Evolutionary conservation across 2,329 filamentous ascomycete genomes (phyloP), one percentile per base, ranked within the genome.

Genomic region (Leptosphaerulina australis): DNA sequence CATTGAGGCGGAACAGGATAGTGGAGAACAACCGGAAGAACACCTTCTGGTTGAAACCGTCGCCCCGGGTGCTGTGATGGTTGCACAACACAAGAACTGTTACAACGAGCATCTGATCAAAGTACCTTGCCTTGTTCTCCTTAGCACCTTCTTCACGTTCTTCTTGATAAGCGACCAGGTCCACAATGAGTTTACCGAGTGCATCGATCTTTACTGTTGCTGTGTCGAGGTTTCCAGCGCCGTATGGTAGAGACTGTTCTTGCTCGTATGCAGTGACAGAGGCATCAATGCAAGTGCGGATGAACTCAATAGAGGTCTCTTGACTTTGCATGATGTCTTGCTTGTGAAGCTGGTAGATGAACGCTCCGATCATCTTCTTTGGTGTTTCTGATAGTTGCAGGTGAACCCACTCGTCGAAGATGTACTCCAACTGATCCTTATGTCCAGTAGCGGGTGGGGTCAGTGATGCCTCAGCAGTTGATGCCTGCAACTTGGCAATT

Each of bases 381-480:
- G 87, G 86, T 3, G 87, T 84, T 59, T 87, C 85, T n/a, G 85
- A 82, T 62, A 91, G 90, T 38, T 88, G 88, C 6, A 97, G 82
- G 52, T 88, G 86, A 21, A 93, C 83, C 94, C 94, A 99, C 75
- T 99, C 94, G 33, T 93, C 91, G 66, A 99, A 97, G 15, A 97
- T 82, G 68, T 99, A 97, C 62, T 95, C 91, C 74, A 96, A 85
- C 70, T 97, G 91, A 55, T 96, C 90, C 55, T 86, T 84, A 60
- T 86, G 86, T 24, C 83, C 79, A 29, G 76, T 71, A 12, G 78
- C 74, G 39, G 84, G 81, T 48, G 87, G 83, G 17, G 81, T 83
- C 43, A 80, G 72, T 45, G 80, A 53, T 11, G 58, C 72, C 58
- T 80, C 78, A 40, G 77, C 69, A 76, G 82, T 75, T 77, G 90